Evolutionary conservation across 2,329 filamentous ascomycete species (phyloP).

Genomic region (Calonectria naviculata): DNA sequence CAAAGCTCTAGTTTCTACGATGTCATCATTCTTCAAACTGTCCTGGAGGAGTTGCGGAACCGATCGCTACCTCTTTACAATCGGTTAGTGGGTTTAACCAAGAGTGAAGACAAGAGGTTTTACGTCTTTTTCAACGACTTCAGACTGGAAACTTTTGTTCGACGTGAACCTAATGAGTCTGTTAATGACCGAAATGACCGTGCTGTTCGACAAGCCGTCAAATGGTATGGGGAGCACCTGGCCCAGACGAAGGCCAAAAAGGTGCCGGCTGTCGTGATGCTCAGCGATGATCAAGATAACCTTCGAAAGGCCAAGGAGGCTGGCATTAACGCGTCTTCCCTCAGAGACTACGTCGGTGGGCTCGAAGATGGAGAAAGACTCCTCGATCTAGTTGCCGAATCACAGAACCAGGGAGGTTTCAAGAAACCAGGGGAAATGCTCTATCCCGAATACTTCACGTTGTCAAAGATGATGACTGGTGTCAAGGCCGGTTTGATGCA

Average conservation of each 20-base stretch:
- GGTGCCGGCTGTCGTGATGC: constrained; percentile 85
- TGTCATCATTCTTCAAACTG: constrained; percentile 95
- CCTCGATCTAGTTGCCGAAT: constrained; percentile 92
- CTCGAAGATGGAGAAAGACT: constrained; percentile 87
- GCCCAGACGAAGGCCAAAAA: constrained; percentile 69
- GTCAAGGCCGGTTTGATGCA: constrained; percentile 90
- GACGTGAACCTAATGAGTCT: constrained; percentile 79
- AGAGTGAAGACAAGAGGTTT: constrained; percentile 96
- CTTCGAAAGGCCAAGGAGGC: constrained; percentile 84
- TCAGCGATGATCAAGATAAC: constrained; percentile 93
- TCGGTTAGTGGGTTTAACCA: constrained; percentile 87
- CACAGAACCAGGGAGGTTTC: constrained; percentile 73
- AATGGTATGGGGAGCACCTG: constrained; percentile 92
- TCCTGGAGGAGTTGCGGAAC: constrained; percentile 95
- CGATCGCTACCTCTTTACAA: constrained; percentile 95
- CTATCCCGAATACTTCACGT: constrained; percentile 89
- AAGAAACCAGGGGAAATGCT: constrained; percentile 76
- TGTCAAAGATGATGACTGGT: constrained; percentile 95
- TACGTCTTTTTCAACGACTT: constrained; percentile 99
- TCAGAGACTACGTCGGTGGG: constrained; percentile 83
- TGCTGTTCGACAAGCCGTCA: constrained; percentile 85
- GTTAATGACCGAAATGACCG: constrained; percentile 98
- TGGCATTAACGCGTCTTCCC: constrained; percentile 73
- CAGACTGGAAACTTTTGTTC: constrained; percentile 88
- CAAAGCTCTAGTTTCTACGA: constrained; percentile 92